phyloP scores from a whole-genome alignment of 2,329 filamentous ascomycete genomes.

The Fusarium clavum region DNA sequence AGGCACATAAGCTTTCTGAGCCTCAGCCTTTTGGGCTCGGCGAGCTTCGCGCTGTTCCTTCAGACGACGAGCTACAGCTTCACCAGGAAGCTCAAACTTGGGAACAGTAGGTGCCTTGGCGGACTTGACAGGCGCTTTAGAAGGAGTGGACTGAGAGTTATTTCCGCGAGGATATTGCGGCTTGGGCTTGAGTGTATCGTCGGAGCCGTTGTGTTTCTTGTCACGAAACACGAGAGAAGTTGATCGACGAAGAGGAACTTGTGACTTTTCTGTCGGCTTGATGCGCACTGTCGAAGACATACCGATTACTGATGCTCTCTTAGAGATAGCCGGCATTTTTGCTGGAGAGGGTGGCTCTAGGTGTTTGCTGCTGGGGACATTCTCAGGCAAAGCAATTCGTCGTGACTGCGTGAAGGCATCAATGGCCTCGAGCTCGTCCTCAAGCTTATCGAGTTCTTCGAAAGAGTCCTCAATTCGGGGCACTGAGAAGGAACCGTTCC shows the following conservation, averaged over 20 bases:
- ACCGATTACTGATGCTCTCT: slow-evolving; percentile 49
- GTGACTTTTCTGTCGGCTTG: slow-evolving; percentile 54
- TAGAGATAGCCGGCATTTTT: slow-evolving; percentile 29
- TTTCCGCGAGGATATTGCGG: slow-evolving; percentile 37
- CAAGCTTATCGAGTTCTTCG: slow-evolving; percentile 70
- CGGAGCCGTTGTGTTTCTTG: slow-evolving; percentile 36
- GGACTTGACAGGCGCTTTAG: slow-evolving; percentile 63
- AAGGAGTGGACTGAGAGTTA: slow-evolving; percentile 35
- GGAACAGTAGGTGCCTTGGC: slow-evolving; percentile 65
- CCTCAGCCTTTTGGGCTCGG: slow-evolving; percentile 52
- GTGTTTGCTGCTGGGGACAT: slow-evolving; percentile 19
- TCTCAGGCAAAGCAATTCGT: slow-evolving; percentile 49
- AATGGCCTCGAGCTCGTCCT: slow-evolving; percentile 70
- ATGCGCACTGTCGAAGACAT: slow-evolving; percentile 56
- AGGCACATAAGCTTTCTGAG: slow-evolving; percentile 52
- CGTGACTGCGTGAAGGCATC: slow-evolving; percentile 53
- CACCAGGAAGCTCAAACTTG: slow-evolving; percentile 72
- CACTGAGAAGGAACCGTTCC: slow-evolving; percentile 50
- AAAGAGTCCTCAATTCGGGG: slow-evolving; percentile 72
- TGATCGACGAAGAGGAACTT: slow-evolving; percentile 57
- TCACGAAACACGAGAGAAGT: slow-evolving; percentile 55
- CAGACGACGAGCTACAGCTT: slow-evolving; percentile 67
- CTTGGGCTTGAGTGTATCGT: slow-evolving; percentile 28
- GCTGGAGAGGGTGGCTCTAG: slow-evolving; percentile 34
- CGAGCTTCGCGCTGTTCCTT: slow-evolving; percentile 71